Conservation (phyloP, 306 rosid species). For the Boehmeria nivea region DNA sequence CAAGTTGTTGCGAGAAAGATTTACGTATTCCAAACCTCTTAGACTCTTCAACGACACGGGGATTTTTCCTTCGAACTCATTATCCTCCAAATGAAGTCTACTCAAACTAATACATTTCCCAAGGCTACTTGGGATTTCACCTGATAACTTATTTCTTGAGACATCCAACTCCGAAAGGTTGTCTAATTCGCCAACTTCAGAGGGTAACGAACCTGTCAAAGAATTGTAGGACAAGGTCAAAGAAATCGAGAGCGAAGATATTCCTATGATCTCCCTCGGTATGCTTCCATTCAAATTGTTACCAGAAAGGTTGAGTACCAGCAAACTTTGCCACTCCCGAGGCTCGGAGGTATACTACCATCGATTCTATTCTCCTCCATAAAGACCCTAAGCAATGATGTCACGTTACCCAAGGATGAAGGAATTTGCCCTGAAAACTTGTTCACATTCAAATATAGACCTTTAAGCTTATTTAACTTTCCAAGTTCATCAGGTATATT, state of each 20-base stretch:
- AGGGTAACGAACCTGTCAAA: conserved; percentile 23
- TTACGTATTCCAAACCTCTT: conserved; percentile 12
- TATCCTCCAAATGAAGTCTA: conserved; percentile 3
- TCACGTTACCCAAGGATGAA: conserved; percentile 19
- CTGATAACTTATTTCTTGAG: conserved; percentile 17
- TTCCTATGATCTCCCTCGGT: conserved; percentile 16
- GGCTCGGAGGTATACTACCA: conserved; percentile 12
- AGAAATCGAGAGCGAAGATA: conserved; percentile 7
- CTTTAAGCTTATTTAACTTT: not conserved
- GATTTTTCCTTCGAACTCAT: conserved; percentile 20
- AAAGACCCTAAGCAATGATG: not conserved
- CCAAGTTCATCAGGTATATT: conserved; percentile 18
- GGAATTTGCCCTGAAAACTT: conserved; percentile 21
- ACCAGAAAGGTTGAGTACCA: not conserved
- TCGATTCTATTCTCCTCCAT: conserved; percentile 3
- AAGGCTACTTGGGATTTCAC: conserved; percentile 16
- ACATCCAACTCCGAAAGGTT: conserved; percentile 19
- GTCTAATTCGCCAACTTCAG: conserved; percentile 14
- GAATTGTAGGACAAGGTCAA: conserved; percentile 18
- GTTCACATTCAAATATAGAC: not conserved
- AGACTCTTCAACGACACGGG: conserved; percentile 15
- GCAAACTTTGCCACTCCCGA: conserved; percentile 15
- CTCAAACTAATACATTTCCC: conserved; percentile 13
- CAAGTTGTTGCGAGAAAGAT: conserved; percentile 28
- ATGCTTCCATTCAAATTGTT: conserved; percentile 22